These are phyloP conservation scores for Phytophthora quininea DNA, from an alignment of 352 stramenopile species.

Conservation along the genomic window DNA sequence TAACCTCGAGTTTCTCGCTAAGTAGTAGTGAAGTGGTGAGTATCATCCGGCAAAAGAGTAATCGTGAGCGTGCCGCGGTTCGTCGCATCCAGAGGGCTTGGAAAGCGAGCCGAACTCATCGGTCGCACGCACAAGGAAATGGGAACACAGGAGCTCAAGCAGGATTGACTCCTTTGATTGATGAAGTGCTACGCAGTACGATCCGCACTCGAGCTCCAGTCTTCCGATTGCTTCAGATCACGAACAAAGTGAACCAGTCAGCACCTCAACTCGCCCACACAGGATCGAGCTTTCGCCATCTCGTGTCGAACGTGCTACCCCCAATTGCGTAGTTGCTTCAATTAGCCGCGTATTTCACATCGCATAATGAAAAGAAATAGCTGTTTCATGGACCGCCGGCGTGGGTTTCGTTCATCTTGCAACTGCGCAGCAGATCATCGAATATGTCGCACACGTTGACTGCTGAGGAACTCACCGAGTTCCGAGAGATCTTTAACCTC, in stretches of 20 bases:
- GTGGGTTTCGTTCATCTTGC: not conserved
- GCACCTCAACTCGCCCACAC: not conserved
- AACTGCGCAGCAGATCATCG: not conserved
- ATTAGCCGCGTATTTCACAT: not conserved
- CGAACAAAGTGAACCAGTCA: conserved; percentile 1
- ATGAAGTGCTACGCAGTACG: not conserved
- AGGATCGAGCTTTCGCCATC: conserved; percentile 7
- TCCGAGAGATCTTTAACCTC: conserved; percentile 95
- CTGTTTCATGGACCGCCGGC: not conserved
- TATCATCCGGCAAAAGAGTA: conserved; percentile 8
- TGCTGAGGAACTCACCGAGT: conserved; percentile 89
- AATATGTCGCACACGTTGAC: conserved; percentile 72
- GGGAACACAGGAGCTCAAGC: not conserved
- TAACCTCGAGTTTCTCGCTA: conserved; percentile 1
- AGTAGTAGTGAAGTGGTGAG: conserved; percentile 11
- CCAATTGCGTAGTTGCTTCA: not conserved
- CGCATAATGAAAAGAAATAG: not conserved
- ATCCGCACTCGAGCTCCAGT: conserved; percentile 3
- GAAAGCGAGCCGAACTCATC: conserved; percentile 18
- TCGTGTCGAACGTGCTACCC: conserved; percentile 10
- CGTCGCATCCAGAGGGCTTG: conserved; percentile 38
- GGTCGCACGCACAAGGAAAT: conserved; percentile 3
- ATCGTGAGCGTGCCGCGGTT: conserved; percentile 22
- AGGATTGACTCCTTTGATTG: not conserved
- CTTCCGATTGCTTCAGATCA: conserved; percentile 11